Percentiles rank a stretch among this genome's conserved stretches.
Conservation (phyloP, 306 rosid species). For the Castanea mollissima region DNA sequence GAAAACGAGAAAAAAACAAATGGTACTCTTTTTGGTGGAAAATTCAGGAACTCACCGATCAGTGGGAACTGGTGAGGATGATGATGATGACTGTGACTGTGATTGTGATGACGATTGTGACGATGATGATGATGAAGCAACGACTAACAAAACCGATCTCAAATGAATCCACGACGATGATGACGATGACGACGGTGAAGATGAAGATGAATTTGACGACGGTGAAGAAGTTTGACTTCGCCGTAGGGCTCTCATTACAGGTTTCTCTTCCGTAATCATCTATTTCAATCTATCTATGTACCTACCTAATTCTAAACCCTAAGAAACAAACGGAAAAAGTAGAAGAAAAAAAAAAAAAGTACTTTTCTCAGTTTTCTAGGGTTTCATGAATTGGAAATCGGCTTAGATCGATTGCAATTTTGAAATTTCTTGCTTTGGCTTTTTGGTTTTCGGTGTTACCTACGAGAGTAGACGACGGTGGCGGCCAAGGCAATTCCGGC, state of each 20-base stretch:
- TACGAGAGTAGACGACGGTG: constrained; percentile 33
- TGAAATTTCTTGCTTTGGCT: background rate
- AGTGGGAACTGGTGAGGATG: constrained; percentile 74
- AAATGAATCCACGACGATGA: constrained; percentile 94
- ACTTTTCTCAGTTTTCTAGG: background rate
- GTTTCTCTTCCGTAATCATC: constrained; percentile 43
- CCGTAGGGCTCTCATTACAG: constrained; percentile 69
- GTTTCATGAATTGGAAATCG: background rate
- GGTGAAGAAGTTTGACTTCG: constrained; percentile 79
- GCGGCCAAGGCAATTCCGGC: constrained; percentile 41
- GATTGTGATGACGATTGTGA: background rate
- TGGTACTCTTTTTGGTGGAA: constrained; percentile 9
- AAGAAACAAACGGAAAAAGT: background rate
- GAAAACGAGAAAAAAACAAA: background rate
- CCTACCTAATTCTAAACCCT: background rate
- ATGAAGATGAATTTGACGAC: constrained; percentile 57
- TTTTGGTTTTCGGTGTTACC: constrained; percentile 10
- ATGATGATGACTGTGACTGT: background rate
- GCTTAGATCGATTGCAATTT: background rate
- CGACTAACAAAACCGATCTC: constrained; percentile 98
- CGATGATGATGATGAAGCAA: constrained; percentile 52
- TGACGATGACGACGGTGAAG: constrained; percentile 48
- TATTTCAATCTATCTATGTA: constrained; percentile 19
- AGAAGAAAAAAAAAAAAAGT: too few relatives aligned
- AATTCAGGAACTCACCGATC: constrained; percentile 89